Evolutionary conservation across 1,284 basidiomycete species (phyloP), one percentile per base, ranked within the genome.

Genomic region (Rhodotorula sp.): DNA sequence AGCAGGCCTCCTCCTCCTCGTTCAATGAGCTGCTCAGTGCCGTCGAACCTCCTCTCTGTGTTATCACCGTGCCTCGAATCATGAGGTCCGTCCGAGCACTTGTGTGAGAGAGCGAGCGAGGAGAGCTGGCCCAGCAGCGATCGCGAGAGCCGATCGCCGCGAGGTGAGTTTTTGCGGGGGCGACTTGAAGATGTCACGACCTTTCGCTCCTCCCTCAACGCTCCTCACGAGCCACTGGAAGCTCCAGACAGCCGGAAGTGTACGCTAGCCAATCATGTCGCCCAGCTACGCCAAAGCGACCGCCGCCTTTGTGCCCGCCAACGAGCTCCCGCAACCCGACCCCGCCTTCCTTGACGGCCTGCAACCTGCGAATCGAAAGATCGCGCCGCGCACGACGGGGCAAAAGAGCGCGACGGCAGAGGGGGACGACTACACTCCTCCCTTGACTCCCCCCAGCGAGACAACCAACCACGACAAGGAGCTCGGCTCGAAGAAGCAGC

Each of bases 281-380:
- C 43, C 66, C n/a, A 54, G 54, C 19, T 67, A 71, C 69, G 69
- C 69, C 28, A 26, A 60, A n/a, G 66, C 66, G 0, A 65, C 69
- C 16, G 31, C 62, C 7, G 62, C 66, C 3, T 71, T 66, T 62
- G 43, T 58, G 1, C 69, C 69, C 50, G 31, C 48, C 49, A 16
- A 34, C 54, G 45, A 70, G 23, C 31, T 43, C 23, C 65, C 65
- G 14, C 19, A 47, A 7, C 69, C 69, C 14, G 66, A 70, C 34
- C 57, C 62, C 14, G 43, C 52, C 3, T 62, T 70, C 26, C 62
- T 67, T 52, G 55, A 48, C 14, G 12, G 43, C 26, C 18, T 56
- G 45, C 52, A 48, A 21, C 55, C 38, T 5, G 26, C 50, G 12
- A 26, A 55, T 50, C 34, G 48, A 45, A n/a, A 54, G 31, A 19